Base-by-base conservation (phyloP, 208 protist genomes). In the Leishmania major region DNA sequence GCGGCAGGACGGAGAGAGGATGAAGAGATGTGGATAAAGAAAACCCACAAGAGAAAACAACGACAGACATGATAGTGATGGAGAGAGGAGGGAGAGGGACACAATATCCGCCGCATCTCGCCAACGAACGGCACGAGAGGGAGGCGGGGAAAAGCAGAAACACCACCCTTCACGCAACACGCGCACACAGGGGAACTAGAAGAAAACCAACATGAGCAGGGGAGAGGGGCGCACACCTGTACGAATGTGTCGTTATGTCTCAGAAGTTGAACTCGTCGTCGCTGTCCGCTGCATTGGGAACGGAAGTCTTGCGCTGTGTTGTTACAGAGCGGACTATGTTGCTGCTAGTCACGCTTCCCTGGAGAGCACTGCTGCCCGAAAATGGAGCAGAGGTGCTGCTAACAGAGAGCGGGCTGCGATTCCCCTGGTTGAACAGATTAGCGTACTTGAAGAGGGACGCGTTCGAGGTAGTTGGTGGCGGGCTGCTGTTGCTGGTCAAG, bases 231-330 rank as follows among this genome's bases (percentile, higher is more conserved):
- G 62, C n/a, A 31, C 5, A 17, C 28, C 49, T 76, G n/a, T 3
- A 25, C 5, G 31, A 25, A 22, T 59, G 28, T 25, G 47, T 3
- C 19, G 45, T 8, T 8, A 51, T 10, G 51, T 40, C 11, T 75
- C 91, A 97, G 82, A 97, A 97, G 84, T 95, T 96, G 84, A 97
- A 97, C 83, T 95, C 94, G 80, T 97, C 94, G 71, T 93, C 94
- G 74, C 88, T 91, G 70, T 93, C 89, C 11, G 43, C 80, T 15
- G 78, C 60, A 31, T 82, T 81, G 59, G 60, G 77, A n/a, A 84
- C 79, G 72, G 80, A 82, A 1, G 71, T 40, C 51, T 76, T 88
- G 69, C 59, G 85, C 31, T 89, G 84, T 84, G 82, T 75, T 3
- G 87, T 84, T 49, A 80, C 73, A 28, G 86, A 88, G 28, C 79